These are phyloP conservation scores for Verticillium klebahnii DNA, from an alignment of 2,329 filamentous ascomycete species.

Conservation along the genomic window DNA sequence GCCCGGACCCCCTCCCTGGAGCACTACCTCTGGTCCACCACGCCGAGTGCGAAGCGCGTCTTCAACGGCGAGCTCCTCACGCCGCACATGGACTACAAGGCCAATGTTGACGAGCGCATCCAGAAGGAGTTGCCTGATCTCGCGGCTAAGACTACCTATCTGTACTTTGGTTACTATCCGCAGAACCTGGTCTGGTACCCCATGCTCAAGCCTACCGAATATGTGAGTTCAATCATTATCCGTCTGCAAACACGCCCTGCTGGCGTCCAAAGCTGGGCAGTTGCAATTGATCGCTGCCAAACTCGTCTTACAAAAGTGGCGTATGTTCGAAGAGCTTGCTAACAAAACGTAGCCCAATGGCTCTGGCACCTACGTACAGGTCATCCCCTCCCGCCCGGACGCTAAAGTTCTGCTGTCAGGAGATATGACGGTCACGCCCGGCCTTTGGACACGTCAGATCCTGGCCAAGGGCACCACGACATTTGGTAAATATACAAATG, in stretches of 20 bases:
- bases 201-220: conserved; percentile 1
- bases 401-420: conserved; percentile 17
- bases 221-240: neutral
- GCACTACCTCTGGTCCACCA: conserved; percentile 41
- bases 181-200: conserved; percentile 20
- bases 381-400: conserved; percentile 13
- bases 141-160: conserved; percentile 32
- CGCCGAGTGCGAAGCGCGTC: conserved; percentile 27
- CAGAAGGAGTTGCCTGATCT: conserved; percentile 23
- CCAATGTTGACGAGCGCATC: conserved; percentile 33
- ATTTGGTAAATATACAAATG: conserved; percentile 16
- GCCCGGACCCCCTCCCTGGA: conserved; percentile 27
- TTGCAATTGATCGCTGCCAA: no score
- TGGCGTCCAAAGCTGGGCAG: no score
- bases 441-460: conserved; percentile 18
- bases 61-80: conserved; percentile 25
- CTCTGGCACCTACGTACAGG: conserved; percentile 14
- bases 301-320: no score
- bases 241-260: no score
- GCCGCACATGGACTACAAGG: conserved; percentile 39
- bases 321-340: neutral
- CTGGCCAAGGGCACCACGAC: conserved; percentile 10
- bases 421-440: conserved; percentile 17
- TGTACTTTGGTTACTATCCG: conserved; percentile 30
- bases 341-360: conserved; percentile 2